phyloP scores from a whole-genome alignment of 208 protist genomes.

The Endotrypanum monterogeii region DNA sequence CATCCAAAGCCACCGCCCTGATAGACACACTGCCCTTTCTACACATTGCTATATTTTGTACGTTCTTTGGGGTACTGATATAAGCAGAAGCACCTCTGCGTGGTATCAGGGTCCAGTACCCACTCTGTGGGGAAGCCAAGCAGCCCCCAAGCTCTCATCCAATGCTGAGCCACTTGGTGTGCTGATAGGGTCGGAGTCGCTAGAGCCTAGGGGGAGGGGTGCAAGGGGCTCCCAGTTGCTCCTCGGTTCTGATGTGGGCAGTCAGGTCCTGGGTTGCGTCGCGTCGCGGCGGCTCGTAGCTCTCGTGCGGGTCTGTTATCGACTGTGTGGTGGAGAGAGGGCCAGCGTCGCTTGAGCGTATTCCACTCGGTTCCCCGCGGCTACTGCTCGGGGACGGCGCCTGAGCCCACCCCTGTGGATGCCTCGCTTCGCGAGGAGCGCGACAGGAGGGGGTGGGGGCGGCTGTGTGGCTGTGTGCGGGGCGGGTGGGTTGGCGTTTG shows the following conservation, averaged over 20 bases:
- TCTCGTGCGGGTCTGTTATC: not conserved
- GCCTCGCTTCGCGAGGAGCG: not conserved
- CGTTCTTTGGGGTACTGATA: not conserved
- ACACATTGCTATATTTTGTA: not conserved
- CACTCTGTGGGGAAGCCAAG: not conserved
- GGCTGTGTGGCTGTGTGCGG: not conserved
- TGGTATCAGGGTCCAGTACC: not conserved
- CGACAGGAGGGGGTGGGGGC: not conserved
- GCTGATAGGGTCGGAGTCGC: not conserved
- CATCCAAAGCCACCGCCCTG: not conserved
- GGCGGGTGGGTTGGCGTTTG: not conserved
- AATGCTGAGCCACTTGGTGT: not conserved
- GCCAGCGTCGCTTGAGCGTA: not conserved
- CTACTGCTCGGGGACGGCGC: not conserved
- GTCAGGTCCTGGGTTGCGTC: not conserved
- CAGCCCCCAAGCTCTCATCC: not conserved
- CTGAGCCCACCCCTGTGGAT: too few species aligned
- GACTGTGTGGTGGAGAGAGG: not conserved
- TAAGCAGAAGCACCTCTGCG: not conserved
- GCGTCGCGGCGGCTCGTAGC: not conserved
- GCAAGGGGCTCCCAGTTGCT: not conserved
- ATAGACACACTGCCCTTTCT: not conserved
- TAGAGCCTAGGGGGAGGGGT: not conserved
- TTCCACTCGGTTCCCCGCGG: not conserved
- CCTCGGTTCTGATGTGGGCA: not conserved